A percentile compares a stretch with the other conserved stretches of the same genome.
Conservation (phyloP, 495 filamentous ascomycete genomes). For the Xylaria acuta region DNA sequence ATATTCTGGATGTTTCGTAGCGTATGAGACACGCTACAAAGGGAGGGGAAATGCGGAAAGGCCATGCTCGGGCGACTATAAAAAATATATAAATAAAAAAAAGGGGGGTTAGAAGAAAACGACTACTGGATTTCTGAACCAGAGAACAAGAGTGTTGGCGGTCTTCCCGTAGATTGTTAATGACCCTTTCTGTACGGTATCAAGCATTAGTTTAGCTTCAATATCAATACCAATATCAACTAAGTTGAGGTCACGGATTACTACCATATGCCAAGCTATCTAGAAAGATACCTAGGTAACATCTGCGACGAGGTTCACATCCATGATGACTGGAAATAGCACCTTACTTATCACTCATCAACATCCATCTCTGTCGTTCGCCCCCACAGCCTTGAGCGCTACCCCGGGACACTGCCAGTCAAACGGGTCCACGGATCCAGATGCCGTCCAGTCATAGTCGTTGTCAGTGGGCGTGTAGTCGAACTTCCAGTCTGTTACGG, state of each 20-base stretch:
- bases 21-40: not conserved
- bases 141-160: not conserved
- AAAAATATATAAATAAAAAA: no score
- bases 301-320: not conserved
- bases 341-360: not conserved
- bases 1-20: not conserved
- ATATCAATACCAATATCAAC: not conserved
- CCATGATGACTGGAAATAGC: not conserved
- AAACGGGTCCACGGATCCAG: not conserved
- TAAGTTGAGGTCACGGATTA: not conserved
- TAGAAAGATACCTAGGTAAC: not conserved
- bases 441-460: slow-evolving; percentile 13
- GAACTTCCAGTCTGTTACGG: slow-evolving; percentile 9
- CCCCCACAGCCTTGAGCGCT: not conserved
- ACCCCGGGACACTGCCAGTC: not conserved
- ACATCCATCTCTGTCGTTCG: not conserved
- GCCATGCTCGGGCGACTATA: no score
- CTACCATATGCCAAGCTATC: not conserved
- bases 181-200: not conserved
- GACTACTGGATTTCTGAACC: not conserved
- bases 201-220: not conserved
- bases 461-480: slow-evolving; percentile 12
- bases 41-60: not conserved
- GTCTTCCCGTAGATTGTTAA: not conserved
- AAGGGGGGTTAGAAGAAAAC: not conserved